phyloP scores from a whole-genome alignment of 2,329 filamentous ascomycete species.

The Trichophyton benhamiae region DNA sequence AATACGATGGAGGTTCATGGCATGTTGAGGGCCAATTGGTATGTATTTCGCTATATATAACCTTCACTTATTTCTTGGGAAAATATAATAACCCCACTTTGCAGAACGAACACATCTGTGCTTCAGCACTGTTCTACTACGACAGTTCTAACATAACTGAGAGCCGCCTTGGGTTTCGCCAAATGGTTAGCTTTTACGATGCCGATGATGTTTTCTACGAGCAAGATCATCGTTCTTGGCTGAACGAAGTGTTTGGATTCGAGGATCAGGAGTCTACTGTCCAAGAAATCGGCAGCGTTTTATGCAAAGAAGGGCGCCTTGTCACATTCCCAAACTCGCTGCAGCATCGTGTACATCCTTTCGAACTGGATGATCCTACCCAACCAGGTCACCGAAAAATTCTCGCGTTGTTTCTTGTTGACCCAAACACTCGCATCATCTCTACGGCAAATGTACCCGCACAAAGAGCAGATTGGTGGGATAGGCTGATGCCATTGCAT shows the following conservation, averaged over 20 bases:
- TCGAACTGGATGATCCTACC: conserved; percentile 10
- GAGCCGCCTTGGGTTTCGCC: conserved; percentile 41
- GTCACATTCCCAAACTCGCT: conserved; percentile 15
- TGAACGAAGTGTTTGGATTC: conserved; percentile 10
- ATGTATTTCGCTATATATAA: conserved; percentile 5
- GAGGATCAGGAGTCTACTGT: conserved; percentile 1
- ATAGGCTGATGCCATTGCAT: conserved; percentile 1
- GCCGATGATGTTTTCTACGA: conserved; percentile 23
- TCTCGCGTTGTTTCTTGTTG: conserved; percentile 13
- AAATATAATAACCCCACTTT: background rate
- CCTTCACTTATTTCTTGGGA: background rate
- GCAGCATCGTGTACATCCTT: conserved; percentile 12
- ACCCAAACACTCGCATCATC: conserved; percentile 12
- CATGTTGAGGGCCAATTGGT: conserved; percentile 39
- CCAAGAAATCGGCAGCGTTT: conserved; percentile 12
- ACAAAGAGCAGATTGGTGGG: conserved; percentile 13
- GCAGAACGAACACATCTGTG: conserved; percentile 52
- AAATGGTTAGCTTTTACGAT: conserved; percentile 15
- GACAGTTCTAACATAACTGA: conserved; percentile 49
- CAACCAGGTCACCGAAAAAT: conserved; percentile 14
- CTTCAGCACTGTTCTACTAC: conserved; percentile 52
- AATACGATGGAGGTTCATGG: conserved; percentile 35
- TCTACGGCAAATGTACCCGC: conserved; percentile 12
- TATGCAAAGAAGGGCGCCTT: conserved; percentile 14
- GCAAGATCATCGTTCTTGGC: conserved; percentile 12